Evolutionary conservation across 1,284 basidiomycete genomes (phyloP).

Genomic region (Sporisorium graminicola): DNA sequence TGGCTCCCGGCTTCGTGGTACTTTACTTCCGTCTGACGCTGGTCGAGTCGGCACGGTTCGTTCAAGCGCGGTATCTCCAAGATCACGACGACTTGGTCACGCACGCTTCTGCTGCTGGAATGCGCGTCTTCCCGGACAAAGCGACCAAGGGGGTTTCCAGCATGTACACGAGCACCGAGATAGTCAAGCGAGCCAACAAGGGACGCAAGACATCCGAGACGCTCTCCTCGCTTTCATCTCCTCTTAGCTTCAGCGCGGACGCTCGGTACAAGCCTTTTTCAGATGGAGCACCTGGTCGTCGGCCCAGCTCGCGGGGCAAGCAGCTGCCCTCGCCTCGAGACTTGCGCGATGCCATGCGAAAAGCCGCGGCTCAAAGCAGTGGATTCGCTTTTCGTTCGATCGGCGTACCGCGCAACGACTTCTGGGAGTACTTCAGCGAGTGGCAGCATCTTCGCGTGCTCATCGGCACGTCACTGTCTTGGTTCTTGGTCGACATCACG

Average conservation of each 20-base stretch:
- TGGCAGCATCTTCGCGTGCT: conserved; percentile 49
- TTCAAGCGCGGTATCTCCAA: conserved; percentile 81
- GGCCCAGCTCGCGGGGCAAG: conserved; percentile 14
- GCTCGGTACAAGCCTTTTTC: conserved; percentile 15
- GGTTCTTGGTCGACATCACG: conserved; percentile 74
- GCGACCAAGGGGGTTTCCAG: conserved; percentile 9
- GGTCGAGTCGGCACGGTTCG: conserved; percentile 78
- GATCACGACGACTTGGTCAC: conserved; percentile 81
- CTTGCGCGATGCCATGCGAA: conserved; percentile 25
- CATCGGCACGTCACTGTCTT: conserved; percentile 43
- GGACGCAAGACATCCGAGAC: conserved; percentile 27
- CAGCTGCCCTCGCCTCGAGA: conserved; percentile 33
- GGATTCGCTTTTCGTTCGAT: conserved; percentile 44
- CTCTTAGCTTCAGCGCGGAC: conserved; percentile 21
- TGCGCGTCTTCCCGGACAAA: conserved; percentile 62
- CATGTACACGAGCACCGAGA: conserved; percentile 72
- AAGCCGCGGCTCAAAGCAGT: conserved; percentile 32
- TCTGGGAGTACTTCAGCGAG: conserved; percentile 49
- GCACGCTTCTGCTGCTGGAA: conserved; percentile 72
- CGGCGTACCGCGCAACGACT: conserved; percentile 32
- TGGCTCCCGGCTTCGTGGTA: conserved; percentile 51
- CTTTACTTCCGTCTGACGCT: conserved; percentile 72
- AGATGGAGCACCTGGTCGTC: conserved; percentile 3
- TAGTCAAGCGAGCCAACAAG: conserved; percentile 66
- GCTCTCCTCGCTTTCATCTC: conserved; percentile 20